phyloP scores from a whole-genome alignment of 345 rosid genomes.

The Citrus australasica region DNA sequence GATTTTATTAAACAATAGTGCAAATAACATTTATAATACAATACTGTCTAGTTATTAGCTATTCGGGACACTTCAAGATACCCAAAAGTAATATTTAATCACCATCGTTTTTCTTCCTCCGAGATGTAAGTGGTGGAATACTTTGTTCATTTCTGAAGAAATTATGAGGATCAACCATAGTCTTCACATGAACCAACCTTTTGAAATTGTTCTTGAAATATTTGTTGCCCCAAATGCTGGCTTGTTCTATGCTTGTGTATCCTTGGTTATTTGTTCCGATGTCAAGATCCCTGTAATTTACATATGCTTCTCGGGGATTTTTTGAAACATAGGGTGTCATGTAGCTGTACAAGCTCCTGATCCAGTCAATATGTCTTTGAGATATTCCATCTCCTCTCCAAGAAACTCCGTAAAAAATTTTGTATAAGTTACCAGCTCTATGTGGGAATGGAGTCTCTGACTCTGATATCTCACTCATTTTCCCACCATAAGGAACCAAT shows the following conservation, averaged over 20 bases:
- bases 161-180: slow-evolving; percentile 50
- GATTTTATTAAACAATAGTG: background rate
- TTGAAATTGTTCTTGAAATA: slow-evolving; percentile 54
- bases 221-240: slow-evolving; percentile 44
- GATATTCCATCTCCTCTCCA: background rate
- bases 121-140: slow-evolving; percentile 36
- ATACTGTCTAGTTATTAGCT: no score
- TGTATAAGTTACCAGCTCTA: slow-evolving; percentile 46
- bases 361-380: slow-evolving; percentile 29
- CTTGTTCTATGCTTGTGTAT: slow-evolving; percentile 27
- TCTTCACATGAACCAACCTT: slow-evolving; percentile 47
- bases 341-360: slow-evolving; percentile 39
- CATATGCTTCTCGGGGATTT: slow-evolving; percentile 48
- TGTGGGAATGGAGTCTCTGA: slow-evolving; percentile 59
- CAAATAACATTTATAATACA: no score
- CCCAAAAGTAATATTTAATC: background rate
- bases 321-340: slow-evolving; percentile 64
- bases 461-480: slow-evolving; percentile 51
- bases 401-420: slow-evolving; percentile 33
- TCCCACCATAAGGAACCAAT: slow-evolving; percentile 77
- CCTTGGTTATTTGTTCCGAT: slow-evolving; percentile 39
- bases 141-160: slow-evolving; percentile 70
- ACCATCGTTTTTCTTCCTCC: background rate
- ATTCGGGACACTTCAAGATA: background rate
- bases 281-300: slow-evolving; percentile 72